These are phyloP conservation scores for Leishmania tarentolae DNA, from an alignment of 208 protist genomes.

Conservation along the genomic window DNA sequence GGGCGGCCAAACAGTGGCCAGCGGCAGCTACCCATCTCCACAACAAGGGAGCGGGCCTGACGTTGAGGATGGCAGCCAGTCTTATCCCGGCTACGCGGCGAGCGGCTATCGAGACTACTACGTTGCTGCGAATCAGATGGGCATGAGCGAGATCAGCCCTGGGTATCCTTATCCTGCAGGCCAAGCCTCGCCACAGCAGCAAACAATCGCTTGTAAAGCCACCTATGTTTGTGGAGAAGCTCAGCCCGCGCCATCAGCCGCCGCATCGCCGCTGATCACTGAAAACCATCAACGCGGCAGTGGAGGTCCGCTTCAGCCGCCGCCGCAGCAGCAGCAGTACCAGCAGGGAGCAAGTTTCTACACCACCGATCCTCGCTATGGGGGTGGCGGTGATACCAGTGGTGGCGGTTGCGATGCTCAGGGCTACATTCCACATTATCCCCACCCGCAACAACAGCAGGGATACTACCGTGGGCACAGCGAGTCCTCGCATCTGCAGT, in stretches of 20 bases:
- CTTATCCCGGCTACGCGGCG: conserved; percentile 5
- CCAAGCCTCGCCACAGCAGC: conserved; percentile 5
- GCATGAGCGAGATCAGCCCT: neutral
- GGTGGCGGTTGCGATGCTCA: neutral
- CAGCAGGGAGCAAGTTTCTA: conserved; percentile 3
- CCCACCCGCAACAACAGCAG: conserved; percentile 1
- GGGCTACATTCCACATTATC: neutral
- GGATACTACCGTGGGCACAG: neutral
- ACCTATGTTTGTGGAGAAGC: neutral
- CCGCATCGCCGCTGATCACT: neutral
- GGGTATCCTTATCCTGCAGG: conserved; percentile 11
- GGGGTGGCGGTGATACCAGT: neutral
- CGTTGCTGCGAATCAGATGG: neutral
- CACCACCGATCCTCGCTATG: neutral
- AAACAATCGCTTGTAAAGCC: neutral
- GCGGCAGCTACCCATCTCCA: neutral
- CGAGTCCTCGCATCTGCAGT: neutral
- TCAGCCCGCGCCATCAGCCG: neutral
- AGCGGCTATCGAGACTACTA: conserved; percentile 6
- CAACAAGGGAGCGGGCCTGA: neutral
- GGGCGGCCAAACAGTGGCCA: neutral
- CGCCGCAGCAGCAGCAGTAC: conserved; percentile 3
- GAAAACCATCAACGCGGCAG: neutral
- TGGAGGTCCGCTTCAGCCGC: neutral
- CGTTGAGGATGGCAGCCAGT: conserved; percentile 1